Conservation (phyloP, 2,329 filamentous ascomycete genomes). For the Verticillium isaacii region DNA sequence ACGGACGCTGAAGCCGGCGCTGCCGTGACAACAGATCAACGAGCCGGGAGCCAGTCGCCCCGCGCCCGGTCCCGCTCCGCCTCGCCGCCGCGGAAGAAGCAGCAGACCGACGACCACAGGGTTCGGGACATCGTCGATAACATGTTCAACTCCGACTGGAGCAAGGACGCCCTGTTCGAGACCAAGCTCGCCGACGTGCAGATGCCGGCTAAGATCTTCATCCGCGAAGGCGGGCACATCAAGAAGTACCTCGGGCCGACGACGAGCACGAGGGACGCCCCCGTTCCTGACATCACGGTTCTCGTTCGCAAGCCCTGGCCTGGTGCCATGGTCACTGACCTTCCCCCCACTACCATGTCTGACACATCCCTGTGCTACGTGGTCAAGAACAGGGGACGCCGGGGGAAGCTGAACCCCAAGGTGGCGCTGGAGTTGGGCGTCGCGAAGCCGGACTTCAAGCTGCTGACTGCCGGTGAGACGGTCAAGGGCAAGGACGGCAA, state of each 20-base stretch:
- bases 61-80: background rate
- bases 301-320: conserved; percentile 77
- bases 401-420: conserved; percentile 73
- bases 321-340: conserved; percentile 53
- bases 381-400: conserved; percentile 66
- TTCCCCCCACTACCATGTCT: conserved; percentile 66
- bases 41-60: background rate
- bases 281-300: conserved; percentile 62
- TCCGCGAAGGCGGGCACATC: conserved; percentile 61
- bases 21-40: background rate
- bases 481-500: conserved; percentile 61
- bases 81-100: background rate
- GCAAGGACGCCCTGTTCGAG: conserved; percentile 63
- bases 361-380: conserved; percentile 79
- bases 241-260: conserved; percentile 65
- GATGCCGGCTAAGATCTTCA: conserved; percentile 65
- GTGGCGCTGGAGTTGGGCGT: conserved; percentile 65
- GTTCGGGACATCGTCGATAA: conserved; percentile 19
- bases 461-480: conserved; percentile 57
- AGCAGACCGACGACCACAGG: background rate
- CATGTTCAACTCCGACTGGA: conserved; percentile 48
- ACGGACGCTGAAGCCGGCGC: conserved; percentile 1
- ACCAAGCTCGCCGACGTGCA: conserved; percentile 61
- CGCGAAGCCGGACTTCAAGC: conserved; percentile 47
- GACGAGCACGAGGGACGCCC: conserved; percentile 39